These are phyloP conservation scores for Incumbomyces delicatus DNA, from an alignment of 2,329 filamentous ascomycete species.

Conservation along the genomic window DNA sequence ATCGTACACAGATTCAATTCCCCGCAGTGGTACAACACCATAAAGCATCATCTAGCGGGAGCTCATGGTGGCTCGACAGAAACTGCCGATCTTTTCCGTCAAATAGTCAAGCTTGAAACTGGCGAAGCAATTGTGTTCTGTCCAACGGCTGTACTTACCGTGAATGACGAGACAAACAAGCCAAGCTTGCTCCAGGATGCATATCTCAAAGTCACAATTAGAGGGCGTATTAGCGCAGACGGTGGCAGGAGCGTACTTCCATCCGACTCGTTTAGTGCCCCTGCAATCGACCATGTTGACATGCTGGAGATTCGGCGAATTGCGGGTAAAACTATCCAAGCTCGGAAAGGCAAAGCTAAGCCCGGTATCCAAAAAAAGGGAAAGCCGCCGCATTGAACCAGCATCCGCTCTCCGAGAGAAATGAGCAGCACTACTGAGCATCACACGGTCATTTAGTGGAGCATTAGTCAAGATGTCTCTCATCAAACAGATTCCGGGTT, in stretches of 20 bases:
- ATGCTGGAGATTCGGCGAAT: no score
- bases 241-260: slow-evolving; percentile 33
- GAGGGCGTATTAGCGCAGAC: slow-evolving; percentile 34
- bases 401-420: no score
- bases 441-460: no score
- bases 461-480: no score
- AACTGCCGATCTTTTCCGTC: slow-evolving; percentile 28
- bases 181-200: slow-evolving; percentile 18
- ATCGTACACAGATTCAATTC: slow-evolving; percentile 64
- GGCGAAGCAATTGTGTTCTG: slow-evolving; percentile 43
- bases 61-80: slow-evolving; percentile 12
- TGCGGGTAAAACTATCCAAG: no score
- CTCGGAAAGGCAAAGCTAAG: no score
- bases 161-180: slow-evolving; percentile 8
- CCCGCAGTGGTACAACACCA: slow-evolving; percentile 50
- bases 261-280: slow-evolving; percentile 9
- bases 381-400: no score
- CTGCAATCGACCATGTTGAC: not conserved
- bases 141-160: slow-evolving; percentile 27
- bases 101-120: slow-evolving; percentile 38
- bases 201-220: slow-evolving; percentile 31
- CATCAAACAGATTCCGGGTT: no score
- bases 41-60: slow-evolving; percentile 41
- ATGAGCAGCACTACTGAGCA: no score
- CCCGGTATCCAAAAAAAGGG: no score